Evolutionary conservation across 805 yeast genomes (phyloP).

Genomic region (Schwanniomyces occidentalis): DNA sequence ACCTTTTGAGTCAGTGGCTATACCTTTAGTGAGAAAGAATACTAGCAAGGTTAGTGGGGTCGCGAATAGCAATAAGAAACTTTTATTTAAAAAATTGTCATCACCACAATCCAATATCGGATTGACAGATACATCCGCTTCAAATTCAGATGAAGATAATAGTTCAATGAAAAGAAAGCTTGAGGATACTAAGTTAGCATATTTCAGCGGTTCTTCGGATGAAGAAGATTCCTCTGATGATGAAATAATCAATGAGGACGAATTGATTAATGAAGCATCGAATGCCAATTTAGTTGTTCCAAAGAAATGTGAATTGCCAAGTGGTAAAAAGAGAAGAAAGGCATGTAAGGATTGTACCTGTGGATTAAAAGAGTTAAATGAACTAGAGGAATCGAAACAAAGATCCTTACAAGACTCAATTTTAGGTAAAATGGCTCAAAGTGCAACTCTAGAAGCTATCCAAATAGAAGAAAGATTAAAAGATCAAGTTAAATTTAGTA

Average conservation of each 20-base stretch:
- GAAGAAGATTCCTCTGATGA: constrained; percentile 46
- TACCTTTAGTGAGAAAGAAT: constrained; percentile 32
- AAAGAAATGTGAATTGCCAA: constrained; percentile 52
- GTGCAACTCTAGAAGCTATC: constrained; percentile 55
- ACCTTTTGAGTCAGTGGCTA: constrained; percentile 25
- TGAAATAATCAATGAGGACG: constrained; percentile 36
- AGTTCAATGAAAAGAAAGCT: constrained; percentile 45
- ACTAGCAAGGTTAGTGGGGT: constrained; percentile 3
- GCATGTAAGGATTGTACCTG: constrained; percentile 99
- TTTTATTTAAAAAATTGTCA: constrained; percentile 16
- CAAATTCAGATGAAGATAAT: constrained; percentile 38
- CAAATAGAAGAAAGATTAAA: constrained; percentile 52
- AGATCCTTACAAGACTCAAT: constrained; percentile 45
- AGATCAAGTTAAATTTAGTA: constrained; percentile 52
- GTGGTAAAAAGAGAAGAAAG: constrained; percentile 69
- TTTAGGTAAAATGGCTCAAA: constrained; percentile 48
- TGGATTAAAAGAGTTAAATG: constrained; percentile 90
- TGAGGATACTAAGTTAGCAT: constrained; percentile 50
- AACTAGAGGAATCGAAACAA: constrained; percentile 51
- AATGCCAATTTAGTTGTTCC: constrained; percentile 52
- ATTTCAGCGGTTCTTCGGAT: constrained; percentile 52
- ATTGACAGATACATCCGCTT: constrained; percentile 47
- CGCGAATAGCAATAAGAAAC: constrained; percentile 15
- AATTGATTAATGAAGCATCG: constrained; percentile 32
- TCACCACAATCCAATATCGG: constrained; percentile 17